Conservation (phyloP, 2,329 filamentous ascomycete species). For the Pseudopithomyces maydicus region DNA sequence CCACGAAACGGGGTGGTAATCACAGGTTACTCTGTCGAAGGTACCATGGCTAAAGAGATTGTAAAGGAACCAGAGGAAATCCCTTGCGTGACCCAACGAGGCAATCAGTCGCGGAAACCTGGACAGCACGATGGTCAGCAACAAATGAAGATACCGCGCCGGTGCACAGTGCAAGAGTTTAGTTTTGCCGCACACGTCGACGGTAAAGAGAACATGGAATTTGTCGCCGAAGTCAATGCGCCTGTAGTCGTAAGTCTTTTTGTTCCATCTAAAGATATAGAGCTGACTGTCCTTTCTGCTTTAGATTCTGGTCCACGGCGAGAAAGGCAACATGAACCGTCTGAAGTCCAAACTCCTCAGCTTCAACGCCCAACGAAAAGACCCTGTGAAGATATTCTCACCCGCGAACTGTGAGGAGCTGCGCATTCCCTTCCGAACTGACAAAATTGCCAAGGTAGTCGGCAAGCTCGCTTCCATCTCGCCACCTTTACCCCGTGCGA, state of each 20-base stretch:
- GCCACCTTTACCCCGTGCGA: constrained; percentile 58
- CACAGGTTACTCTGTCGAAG: constrained; percentile 97
- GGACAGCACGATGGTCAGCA: constrained; percentile 70
- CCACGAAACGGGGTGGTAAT: constrained; percentile 98
- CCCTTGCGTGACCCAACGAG: constrained; percentile 81
- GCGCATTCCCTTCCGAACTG: constrained; percentile 90
- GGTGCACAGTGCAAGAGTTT: constrained; percentile 92
- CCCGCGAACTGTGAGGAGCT: constrained; percentile 95
- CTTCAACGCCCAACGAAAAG: constrained; percentile 80
- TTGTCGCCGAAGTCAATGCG: constrained; percentile 91
- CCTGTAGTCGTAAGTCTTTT: constrained; percentile 80
- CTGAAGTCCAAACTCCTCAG: constrained; percentile 92
- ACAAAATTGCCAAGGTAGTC: constrained; percentile 95
- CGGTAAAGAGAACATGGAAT: constrained; percentile 92
- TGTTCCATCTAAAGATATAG: constrained; percentile 44
- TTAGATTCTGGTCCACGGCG: constrained; percentile 93
- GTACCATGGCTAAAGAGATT: constrained; percentile 96
- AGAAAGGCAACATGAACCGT: constrained; percentile 97
- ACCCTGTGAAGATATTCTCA: constrained; percentile 89
- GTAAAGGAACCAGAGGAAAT: constrained; percentile 95
- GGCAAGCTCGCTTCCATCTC: constrained; percentile 85
- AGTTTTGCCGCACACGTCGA: constrained; percentile 98
- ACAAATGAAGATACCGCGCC: constrained; percentile 86
- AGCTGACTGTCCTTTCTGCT: constrained; percentile 10
- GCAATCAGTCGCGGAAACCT: constrained; percentile 62